Base-by-base conservation (phyloP, 176 grass and related monocot genomes). In the Oryza longistaminata region DNA sequence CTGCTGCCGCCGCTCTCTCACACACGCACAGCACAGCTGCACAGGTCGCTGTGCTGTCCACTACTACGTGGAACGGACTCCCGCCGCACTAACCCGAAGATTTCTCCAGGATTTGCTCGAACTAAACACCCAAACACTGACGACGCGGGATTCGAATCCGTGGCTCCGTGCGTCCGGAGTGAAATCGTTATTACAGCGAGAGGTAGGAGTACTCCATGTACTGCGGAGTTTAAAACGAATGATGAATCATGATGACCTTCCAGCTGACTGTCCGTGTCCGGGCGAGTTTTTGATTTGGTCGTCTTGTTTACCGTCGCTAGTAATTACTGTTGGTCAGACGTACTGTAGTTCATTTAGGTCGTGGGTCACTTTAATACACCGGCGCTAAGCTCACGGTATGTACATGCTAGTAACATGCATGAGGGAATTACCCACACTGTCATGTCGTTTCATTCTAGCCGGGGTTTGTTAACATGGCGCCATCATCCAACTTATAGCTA, bases 31-130 rank as follows among this genome's bases (percentile, higher is more conserved):
- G 21, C 3, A 3, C 40, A 2, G 17, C 29, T 2, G 21, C 3
- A 3, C 40, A 2, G 17, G 73, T 61, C 21, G 79, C 42, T 62
- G 79, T 46, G 79, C 26, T 87, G 79, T 82, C 71, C 62, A 19
- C 78, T 65, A 84, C 75, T 65, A 84, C 75, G 81, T 75, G 81
- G 81, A 70, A 35, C 49, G 50, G 65, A 70, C 74, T 9, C 21
- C 49, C 15, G 74, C 64, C 65, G 66, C 83, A 11, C 35, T 33
- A 15, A 22, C 10, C 6, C n/a, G 25, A 34, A 21, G 22, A 19
- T 13, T 0, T 17, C 13, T 49, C 24, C 21, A 64, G 35, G 67
- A 85, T 58, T 69, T 15, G 31, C 9, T 60, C 70, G 61, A 71
- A 68, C 53, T 81, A 66, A 66, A 80, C 19, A 8, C 58, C 50